Base-by-base conservation (phyloP, 352 stramenopile genomes). In the Globisporangium irregulare region DNA sequence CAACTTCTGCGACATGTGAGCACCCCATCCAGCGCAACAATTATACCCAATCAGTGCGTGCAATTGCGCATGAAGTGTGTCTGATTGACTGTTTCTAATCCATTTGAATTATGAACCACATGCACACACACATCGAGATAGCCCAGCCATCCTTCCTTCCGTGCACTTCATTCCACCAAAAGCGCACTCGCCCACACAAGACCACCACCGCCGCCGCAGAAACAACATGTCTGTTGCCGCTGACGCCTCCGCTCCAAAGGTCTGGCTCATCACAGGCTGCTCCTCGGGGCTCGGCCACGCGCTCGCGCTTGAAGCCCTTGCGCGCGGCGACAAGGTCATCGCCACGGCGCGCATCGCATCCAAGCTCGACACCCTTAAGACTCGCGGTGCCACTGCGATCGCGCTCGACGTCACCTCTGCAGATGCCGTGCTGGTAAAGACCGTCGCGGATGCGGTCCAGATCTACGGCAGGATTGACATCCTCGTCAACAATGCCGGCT, bases 221-320 rank as follows among this genome's bases (percentile, higher is more conserved):
- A 51, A 36, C 32, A 43, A 14, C 29, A 46, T 54, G 46, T 54
- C 46, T 25, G 7, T 10, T 1, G 4, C 20, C 27, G 4, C 54
- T 29, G 0, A 41, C 18, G 10, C 36, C 18, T 62, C 69, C 22
- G 60, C 72, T 51, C 24, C 64, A 22, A 84, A 84, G 67, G 75
- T 87, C 41, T 85, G 77, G 77, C 67, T 87, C 24, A 80, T 87
- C 59, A 87, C 77, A 9, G 79, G 75, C 20, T 82, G 77, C 56
- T 87, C 79, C 8, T 80, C 74, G 1, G 79, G 79, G 36, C 80
- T 86, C 54, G 77, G 77, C n/a, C 73, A 70, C 34, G 77, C 79
- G 20, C 81, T 86, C 29, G 76, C 81, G 0, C 53, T 85, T 24
- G 74, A 73, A 0, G 77, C 76, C 3, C 74, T 81, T n/a, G 74